These are phyloP conservation scores for Gorgonomyces haynaldii DNA, from an alignment of 192 early-diverging fungal genomes.

Conservation along the genomic window DNA sequence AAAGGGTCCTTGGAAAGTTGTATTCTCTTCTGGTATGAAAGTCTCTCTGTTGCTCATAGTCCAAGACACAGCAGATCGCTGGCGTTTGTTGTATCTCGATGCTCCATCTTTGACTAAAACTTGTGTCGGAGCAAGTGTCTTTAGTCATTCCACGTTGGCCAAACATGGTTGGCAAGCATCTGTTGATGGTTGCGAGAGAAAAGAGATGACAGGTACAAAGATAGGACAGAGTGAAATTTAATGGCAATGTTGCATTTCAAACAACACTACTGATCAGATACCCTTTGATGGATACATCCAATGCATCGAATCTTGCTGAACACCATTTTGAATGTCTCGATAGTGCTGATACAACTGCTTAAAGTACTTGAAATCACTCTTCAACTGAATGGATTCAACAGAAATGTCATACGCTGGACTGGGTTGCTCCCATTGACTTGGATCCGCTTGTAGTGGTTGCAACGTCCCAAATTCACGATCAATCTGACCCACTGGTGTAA, in stretches of 20 bases:
- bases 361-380: slow-evolving; percentile 31
- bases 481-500: slow-evolving; percentile 60
- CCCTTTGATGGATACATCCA: slow-evolving; percentile 71
- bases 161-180: no score
- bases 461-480: slow-evolving; percentile 29
- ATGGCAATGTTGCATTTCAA: background rate
- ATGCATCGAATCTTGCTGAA: slow-evolving; percentile 38
- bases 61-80: no score
- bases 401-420: slow-evolving; percentile 23
- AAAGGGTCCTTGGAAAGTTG: no score
- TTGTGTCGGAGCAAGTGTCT: no score
- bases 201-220: no score
- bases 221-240: no score
- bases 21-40: no score
- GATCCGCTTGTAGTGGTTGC: background rate
- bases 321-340: slow-evolving; percentile 55
- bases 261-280: slow-evolving; percentile 12
- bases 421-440: background rate
- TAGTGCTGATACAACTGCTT: slow-evolving; percentile 43
- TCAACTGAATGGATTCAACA: slow-evolving; percentile 27
- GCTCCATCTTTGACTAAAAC: no score
- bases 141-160: no score
- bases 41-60: no score
- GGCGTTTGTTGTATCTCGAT: no score
- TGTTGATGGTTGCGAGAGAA: no score